phyloP scores from a whole-genome alignment of 2,329 filamentous ascomycete genomes.

The Microcera coccophila region DNA sequence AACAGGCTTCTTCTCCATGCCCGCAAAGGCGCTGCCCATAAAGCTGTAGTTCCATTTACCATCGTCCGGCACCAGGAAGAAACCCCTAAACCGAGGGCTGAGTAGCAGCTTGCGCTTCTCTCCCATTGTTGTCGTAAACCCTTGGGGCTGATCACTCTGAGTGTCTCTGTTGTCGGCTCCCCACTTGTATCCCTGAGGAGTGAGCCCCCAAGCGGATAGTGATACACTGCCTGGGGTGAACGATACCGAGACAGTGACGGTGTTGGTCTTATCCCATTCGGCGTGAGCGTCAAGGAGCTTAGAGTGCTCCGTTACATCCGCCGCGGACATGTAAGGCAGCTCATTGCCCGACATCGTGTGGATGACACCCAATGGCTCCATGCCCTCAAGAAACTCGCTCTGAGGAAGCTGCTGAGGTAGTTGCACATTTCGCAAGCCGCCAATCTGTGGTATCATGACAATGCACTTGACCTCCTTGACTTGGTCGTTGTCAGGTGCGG shows the following conservation, averaged over 20 bases:
- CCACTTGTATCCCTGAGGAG: slow-evolving; percentile 92
- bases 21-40: slow-evolving; percentile 84
- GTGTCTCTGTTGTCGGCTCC: slow-evolving; percentile 93
- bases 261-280: slow-evolving; percentile 70
- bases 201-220: slow-evolving; percentile 87
- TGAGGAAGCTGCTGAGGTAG: slow-evolving; percentile 85
- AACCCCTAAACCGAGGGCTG: slow-evolving; percentile 89
- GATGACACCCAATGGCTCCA: slow-evolving; percentile 92
- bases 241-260: slow-evolving; percentile 88
- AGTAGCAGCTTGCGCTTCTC: slow-evolving; percentile 93
- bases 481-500: slow-evolving; percentile 89
- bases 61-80: slow-evolving; percentile 91
- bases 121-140: slow-evolving; percentile 87
- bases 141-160: slow-evolving; percentile 86
- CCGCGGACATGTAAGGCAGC: slow-evolving; percentile 90
- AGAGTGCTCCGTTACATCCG: slow-evolving; percentile 91
- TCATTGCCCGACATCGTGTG: slow-evolving; percentile 95
- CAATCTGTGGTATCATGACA: slow-evolving; percentile 96
- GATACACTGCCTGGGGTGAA: slow-evolving; percentile 97
- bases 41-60: slow-evolving; percentile 97
- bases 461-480: slow-evolving; percentile 97
- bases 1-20: slow-evolving; percentile 84
- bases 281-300: slow-evolving; percentile 78
- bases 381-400: slow-evolving; percentile 78
- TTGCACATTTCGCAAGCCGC: slow-evolving; percentile 86